Conservation (phyloP, 495 filamentous ascomycete species). For the Bacidia rubella region DNA sequence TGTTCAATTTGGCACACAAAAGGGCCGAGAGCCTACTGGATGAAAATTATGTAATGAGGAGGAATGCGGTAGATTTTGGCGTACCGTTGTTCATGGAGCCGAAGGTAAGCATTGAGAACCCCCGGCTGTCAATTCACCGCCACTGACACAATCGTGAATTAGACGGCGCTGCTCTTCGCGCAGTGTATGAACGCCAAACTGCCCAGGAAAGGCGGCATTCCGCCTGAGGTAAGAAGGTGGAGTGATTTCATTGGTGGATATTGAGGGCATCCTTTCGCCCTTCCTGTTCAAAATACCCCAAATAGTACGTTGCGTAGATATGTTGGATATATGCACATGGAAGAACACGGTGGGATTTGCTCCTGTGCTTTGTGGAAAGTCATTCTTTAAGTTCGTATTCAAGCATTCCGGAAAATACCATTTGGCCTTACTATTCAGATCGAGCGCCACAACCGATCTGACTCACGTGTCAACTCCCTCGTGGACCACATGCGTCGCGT, state of each 20-base stretch:
- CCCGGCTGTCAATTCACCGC: conserved; percentile 13
- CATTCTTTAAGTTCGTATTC: too few relatives aligned
- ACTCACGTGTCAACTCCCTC: too few relatives aligned
- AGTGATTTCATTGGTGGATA: conserved; percentile 51
- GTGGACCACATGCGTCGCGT: too few relatives aligned
- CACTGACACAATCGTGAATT: conserved; percentile 8
- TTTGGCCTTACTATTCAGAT: too few relatives aligned
- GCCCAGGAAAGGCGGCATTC: conserved; percentile 61
- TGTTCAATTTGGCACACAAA: conserved; percentile 84
- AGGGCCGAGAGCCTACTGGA: conserved; percentile 75
- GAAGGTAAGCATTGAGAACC: conserved; percentile 51
- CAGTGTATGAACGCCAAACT: conserved; percentile 94
- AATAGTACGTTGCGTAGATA: neutral
- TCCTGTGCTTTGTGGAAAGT: too few relatives aligned
- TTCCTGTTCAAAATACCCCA: neutral
- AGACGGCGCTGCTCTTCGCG: conserved; percentile 93
- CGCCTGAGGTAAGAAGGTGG: conserved; percentile 83
- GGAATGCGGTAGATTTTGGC: conserved; percentile 96
- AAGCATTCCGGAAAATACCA: too few relatives aligned
- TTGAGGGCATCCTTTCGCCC: neutral
- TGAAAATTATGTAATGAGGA: conserved; percentile 95
- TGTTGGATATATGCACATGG: neutral
- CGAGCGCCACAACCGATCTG: too few relatives aligned
- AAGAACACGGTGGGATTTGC: too few relatives aligned
- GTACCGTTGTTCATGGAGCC: conserved; percentile 98